Conservation (phyloP, 805 yeast species). For the Barnettozyma populi region DNA sequence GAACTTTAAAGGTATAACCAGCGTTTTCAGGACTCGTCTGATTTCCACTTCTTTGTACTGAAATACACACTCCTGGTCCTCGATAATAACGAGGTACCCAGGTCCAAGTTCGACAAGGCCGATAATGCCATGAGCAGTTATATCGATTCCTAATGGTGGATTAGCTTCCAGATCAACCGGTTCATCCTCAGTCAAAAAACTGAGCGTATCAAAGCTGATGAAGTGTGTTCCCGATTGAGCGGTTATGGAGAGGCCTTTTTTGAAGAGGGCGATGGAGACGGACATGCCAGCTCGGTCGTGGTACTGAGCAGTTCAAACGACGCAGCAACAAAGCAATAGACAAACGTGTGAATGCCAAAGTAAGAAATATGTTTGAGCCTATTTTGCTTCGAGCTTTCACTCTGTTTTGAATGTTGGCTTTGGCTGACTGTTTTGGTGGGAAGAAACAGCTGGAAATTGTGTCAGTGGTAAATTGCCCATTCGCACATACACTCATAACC, state of each 20-base stretch:
- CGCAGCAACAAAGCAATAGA: not conserved
- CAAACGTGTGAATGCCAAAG: too few species aligned
- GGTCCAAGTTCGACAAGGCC: slow-evolving; percentile 24
- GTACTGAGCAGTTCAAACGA: not conserved
- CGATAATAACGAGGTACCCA: slow-evolving; percentile 19
- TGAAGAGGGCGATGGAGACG: slow-evolving; percentile 9
- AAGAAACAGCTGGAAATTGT: not conserved
- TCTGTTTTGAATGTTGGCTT: not conserved
- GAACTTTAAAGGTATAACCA: slow-evolving; percentile 21
- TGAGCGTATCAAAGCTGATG: slow-evolving; percentile 3
- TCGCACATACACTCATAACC: not conserved
- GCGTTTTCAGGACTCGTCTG: slow-evolving; percentile 15
- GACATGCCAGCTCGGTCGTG: not conserved
- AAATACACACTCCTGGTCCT: slow-evolving; percentile 15
- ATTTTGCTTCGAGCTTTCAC: not conserved
- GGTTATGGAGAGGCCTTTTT: slow-evolving; percentile 9
- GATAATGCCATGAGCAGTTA: slow-evolving; percentile 14
- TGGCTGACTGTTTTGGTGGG: not conserved
- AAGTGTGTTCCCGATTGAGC: slow-evolving; percentile 5
- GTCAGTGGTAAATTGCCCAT: not conserved
- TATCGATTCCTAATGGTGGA: slow-evolving; percentile 4
- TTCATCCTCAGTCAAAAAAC: not conserved
- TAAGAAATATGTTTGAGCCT: not conserved
- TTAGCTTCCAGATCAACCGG: not conserved
- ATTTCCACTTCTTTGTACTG: slow-evolving; percentile 12